Percentiles rank a stretch among this genome's conserved stretches.
Conservation (phyloP, 108 stramenopile genomes). For the Skeletonema menzelii region DNA sequence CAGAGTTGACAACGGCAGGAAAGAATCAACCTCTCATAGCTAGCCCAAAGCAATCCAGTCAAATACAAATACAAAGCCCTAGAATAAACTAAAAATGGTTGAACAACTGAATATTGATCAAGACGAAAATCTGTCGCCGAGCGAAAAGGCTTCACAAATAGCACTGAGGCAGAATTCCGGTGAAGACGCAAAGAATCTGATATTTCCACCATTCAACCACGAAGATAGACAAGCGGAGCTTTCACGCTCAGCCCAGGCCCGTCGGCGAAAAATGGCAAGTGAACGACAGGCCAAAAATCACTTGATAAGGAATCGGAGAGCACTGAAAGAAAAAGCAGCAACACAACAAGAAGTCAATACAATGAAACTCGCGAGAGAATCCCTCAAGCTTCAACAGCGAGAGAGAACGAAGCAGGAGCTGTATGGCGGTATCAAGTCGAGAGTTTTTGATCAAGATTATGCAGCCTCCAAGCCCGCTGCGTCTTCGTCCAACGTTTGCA, state of each 20-base stretch:
- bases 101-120: neutral
- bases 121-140: conserved; percentile 30
- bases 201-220: conserved; percentile 12
- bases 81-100: no score
- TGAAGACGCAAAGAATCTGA: conserved; percentile 32
- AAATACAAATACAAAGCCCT: no score
- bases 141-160: conserved; percentile 25
- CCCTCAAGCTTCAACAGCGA: conserved; percentile 14
- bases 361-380: conserved; percentile 30
- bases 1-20: no score
- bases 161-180: conserved; percentile 42
- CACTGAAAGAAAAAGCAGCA: conserved; percentile 28
- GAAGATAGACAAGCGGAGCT: conserved; percentile 11
- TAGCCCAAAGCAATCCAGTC: no score
- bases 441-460: conserved; percentile 6
- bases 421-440: conserved; percentile 33
- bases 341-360: conserved; percentile 19
- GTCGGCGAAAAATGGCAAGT: conserved; percentile 1
- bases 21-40: no score
- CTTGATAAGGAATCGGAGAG: conserved; percentile 27
- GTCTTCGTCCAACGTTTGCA: neutral
- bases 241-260: conserved; percentile 12
- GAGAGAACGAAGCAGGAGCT: conserved; percentile 42
- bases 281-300: conserved; percentile 18
- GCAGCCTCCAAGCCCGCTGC: neutral